phyloP scores from a whole-genome alignment of 2,329 filamentous ascomycete genomes.

The Stagonosporopsis chrysanthemi region DNA sequence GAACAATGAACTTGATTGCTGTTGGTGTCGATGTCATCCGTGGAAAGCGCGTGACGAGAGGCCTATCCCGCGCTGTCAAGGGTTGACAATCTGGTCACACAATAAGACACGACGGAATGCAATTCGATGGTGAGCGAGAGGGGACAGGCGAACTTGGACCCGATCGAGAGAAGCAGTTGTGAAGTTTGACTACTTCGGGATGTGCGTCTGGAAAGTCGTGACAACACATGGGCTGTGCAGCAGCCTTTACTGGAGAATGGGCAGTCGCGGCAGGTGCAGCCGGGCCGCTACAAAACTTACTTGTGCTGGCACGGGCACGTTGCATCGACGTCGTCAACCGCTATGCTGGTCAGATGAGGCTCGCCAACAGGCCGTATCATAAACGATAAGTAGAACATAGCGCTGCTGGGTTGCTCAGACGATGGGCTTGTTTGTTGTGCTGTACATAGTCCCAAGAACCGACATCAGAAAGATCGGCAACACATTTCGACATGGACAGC shows the following conservation, averaged over 20 bases:
- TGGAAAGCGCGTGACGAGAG: slow-evolving; percentile 14
- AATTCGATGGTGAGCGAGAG: background rate
- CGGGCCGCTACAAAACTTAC: background rate
- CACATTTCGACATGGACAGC: background rate
- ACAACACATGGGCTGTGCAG: slow-evolving; percentile 8
- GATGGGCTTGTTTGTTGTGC: background rate
- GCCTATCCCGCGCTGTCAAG: slow-evolving; percentile 2
- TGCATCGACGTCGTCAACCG: background rate
- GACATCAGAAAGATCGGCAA: slow-evolving; percentile 1
- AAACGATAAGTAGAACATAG: background rate
- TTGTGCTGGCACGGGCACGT: background rate
- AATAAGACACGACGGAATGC: slow-evolving; percentile 10
- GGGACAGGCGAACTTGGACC: background rate
- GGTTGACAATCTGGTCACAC: slow-evolving; percentile 3
- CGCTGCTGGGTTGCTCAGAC: slow-evolving; percentile 1
- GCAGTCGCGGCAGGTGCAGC: slow-evolving; percentile 12
- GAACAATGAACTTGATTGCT: slow-evolving; percentile 3
- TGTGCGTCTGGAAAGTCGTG: background rate
- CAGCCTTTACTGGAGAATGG: slow-evolving; percentile 8
- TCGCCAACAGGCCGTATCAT: background rate
- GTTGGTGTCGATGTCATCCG: slow-evolving; percentile 9
- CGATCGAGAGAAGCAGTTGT: background rate
- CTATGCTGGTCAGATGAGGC: slow-evolving; percentile 5
- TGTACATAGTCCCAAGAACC: slow-evolving; percentile 3
- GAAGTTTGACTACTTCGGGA: background rate